Evolutionary conservation across 2,329 filamentous ascomycete genomes (phyloP).

Genomic region (Beauveria sp.): DNA sequence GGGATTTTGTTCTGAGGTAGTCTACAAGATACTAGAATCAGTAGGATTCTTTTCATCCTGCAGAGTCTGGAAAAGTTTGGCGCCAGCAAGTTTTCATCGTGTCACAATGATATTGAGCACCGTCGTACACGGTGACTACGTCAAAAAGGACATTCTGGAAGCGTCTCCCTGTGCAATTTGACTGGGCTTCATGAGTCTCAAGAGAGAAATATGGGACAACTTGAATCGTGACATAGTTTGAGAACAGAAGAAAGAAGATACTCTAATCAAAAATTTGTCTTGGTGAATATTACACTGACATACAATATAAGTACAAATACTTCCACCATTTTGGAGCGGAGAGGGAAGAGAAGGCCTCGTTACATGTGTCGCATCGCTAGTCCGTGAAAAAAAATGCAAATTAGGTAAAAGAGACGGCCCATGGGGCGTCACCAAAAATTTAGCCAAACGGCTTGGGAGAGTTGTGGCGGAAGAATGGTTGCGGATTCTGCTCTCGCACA

Average conservation of each 20-base stretch:
- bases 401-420: background rate
- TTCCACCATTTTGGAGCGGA: slow-evolving; percentile 8
- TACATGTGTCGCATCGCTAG: slow-evolving; percentile 10
- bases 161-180: too few species aligned
- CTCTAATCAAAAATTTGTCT: background rate
- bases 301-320: slow-evolving; percentile 11
- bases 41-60: too few species aligned
- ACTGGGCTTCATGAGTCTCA: too few species aligned
- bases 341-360: slow-evolving; percentile 2
- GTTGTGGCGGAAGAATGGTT: slow-evolving; percentile 24
- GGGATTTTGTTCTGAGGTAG: too few species aligned
- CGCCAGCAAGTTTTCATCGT: too few species aligned
- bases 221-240: too few species aligned
- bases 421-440: background rate
- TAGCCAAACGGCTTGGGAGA: slow-evolving; percentile 13
- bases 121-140: too few species aligned
- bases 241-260: background rate
- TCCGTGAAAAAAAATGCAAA: slow-evolving; percentile 5
- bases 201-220: too few species aligned
- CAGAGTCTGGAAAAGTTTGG: too few species aligned
- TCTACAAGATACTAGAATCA: too few species aligned
- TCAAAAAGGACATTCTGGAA: too few species aligned
- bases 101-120: too few species aligned
- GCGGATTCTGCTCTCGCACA: slow-evolving; percentile 41
- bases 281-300: background rate